These are phyloP conservation scores for Bryum argenteum DNA, from an alignment of 225 moss, liverwort and hornwort species.

Conservation along the genomic window DNA sequence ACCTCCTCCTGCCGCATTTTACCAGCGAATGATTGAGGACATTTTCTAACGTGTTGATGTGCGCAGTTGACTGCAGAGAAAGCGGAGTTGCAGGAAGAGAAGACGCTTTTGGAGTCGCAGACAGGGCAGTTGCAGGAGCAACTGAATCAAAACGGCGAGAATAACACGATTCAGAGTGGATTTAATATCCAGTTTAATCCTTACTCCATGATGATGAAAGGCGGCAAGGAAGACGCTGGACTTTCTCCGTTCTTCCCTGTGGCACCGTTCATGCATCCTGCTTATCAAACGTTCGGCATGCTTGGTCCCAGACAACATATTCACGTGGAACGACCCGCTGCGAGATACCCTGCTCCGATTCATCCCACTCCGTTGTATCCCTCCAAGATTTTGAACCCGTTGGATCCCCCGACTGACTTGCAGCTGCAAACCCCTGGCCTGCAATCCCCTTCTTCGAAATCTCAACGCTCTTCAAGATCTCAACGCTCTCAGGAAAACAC, in stretches of 20 bases:
- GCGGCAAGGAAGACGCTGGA: not conserved
- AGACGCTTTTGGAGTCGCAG: conserved; percentile 61
- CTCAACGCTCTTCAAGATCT: conserved; percentile 19
- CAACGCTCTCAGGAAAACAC: conserved; percentile 5
- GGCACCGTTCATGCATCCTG: conserved; percentile 67
- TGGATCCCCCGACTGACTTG: conserved; percentile 46
- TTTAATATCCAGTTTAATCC: conserved; percentile 57
- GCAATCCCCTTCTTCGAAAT: conserved; percentile 5
- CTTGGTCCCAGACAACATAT: conserved; percentile 63
- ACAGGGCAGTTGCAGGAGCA: conserved; percentile 72
- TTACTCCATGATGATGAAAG: conserved; percentile 52
- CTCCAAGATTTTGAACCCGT: conserved; percentile 20
- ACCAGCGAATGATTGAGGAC: no score
- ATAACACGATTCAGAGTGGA: conserved; percentile 26
- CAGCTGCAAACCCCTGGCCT: conserved; percentile 69
- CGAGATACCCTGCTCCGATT: conserved; percentile 76
- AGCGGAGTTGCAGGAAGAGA: conserved; percentile 89
- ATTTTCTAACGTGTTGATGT: not conserved
- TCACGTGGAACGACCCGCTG: conserved; percentile 84
- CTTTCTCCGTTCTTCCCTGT: conserved; percentile 54
- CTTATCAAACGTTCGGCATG: conserved; percentile 63
- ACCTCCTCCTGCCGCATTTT: conserved; percentile 2
- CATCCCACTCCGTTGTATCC: conserved; percentile 63
- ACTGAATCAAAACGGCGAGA: conserved; percentile 50
- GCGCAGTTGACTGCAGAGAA: conserved; percentile 80